Base-by-base conservation (phyloP, 176 grass and related monocot genomes). In the Miscanthus lutarioriparius region DNA sequence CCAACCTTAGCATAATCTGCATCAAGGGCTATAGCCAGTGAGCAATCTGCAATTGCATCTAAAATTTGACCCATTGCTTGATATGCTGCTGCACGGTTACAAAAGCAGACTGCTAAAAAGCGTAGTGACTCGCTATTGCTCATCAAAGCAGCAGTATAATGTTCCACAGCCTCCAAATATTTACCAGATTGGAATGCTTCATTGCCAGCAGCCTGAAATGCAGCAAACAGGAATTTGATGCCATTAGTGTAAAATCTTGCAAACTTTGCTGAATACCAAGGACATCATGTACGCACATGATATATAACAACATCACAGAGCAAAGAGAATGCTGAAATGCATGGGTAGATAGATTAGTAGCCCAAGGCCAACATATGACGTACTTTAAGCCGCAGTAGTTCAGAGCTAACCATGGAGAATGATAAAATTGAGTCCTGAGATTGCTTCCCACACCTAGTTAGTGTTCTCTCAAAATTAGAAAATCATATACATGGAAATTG, bases 31-130 rank as follows among this genome's bases (percentile, higher is more conserved):
- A 98, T 90, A 80, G 96, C 89, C 25, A 98, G 74, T 8, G 91
- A 95, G 64, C 93, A 98, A 90, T 98, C 96, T 56, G 96, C 93
- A 78, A 98, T 90, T 70, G 96, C 91, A 87, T 95, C 93, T 49
- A 91, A 86, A 83, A 95, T 92, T 76, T 95, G 96, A 14, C 85
- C 87, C n/a, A 92, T 80, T 75, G 89, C 91, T 90, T 95, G 96
- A 81, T 91, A 93, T 68, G 96, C 87, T 49, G 96, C 91, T 65
- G 96, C 93, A 64, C 93, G 93, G 76, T 98, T 98, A 82, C 89
- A 91, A 85, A 95, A 90, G 80, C 92, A 95, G 51, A 98, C 70
- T 67, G 96, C 93, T 80, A 89, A 81, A 84, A 95, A 93, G 64
- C 80, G 76, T 8, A 73, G 27, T 41, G 96, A 95, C 81, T 98